Conservation (phyloP, 1,284 basidiomycete genomes). For the Sporisorium reilianum region DNA sequence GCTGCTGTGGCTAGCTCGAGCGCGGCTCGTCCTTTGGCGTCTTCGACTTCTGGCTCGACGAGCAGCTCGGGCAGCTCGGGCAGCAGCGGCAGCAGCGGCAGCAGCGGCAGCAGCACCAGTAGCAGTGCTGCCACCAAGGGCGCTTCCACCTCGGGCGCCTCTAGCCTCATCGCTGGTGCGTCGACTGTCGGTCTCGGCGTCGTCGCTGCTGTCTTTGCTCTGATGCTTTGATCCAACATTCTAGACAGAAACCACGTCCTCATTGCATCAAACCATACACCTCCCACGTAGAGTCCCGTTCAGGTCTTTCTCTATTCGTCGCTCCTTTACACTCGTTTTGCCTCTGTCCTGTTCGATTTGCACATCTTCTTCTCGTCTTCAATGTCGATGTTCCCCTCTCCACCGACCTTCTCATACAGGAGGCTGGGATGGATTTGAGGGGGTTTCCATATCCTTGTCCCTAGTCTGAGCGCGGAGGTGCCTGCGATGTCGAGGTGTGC, state of each 20-base stretch:
- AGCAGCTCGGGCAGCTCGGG: neutral
- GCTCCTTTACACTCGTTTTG: neutral
- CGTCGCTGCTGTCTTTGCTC: constrained; percentile 37
- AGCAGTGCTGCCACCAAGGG: constrained; percentile 18
- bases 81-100: neutral
- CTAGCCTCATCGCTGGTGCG: constrained; percentile 17
- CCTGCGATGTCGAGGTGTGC: too few relatives aligned
- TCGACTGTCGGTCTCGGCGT: constrained; percentile 36
- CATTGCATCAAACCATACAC: constrained; percentile 3
- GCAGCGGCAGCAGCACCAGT: neutral
- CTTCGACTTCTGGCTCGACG: neutral
- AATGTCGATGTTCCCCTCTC: constrained; percentile 4
- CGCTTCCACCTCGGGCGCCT: constrained; percentile 34
- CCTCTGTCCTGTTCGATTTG: neutral
- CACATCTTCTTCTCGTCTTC: neutral
- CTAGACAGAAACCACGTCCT: too few relatives aligned
- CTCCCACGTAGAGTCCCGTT: too few relatives aligned
- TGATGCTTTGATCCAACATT: constrained; percentile 22
- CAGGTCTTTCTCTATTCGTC: neutral
- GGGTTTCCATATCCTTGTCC: neutral
- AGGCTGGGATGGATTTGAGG: constrained; percentile 4
- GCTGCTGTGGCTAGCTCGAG: constrained; percentile 15
- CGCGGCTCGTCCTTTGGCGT: neutral
- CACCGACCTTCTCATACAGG: neutral
- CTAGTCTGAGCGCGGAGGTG: neutral